Conservation (phyloP, 208 protist species). For the Wallacemonas sp. region DNA sequence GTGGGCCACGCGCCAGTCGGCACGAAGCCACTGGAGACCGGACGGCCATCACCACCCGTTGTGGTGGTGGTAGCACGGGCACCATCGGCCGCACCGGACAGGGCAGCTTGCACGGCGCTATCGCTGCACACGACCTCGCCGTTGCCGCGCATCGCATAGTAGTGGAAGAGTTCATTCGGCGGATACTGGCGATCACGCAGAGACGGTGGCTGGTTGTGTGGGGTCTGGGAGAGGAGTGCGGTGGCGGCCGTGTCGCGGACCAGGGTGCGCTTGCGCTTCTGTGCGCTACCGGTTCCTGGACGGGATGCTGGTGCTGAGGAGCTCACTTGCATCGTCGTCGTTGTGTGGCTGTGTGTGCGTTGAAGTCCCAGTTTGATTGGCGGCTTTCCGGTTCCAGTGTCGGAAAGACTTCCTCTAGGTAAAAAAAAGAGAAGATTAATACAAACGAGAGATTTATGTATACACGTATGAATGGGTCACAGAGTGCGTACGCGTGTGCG, state of each 20-base stretch:
- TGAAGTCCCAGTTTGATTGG: neutral
- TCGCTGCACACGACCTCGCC: slow-evolving; percentile 30
- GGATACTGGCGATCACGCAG: slow-evolving; percentile 20
- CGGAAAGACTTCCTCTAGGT: no score
- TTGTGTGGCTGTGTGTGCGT: neutral
- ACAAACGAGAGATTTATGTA: slow-evolving; percentile 1
- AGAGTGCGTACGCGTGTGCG: no score
- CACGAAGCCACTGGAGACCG: no score
- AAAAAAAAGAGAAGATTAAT: no score
- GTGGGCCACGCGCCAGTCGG: no score
- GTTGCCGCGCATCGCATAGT: slow-evolving; percentile 57
- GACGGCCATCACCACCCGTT: no score
- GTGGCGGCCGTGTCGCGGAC: neutral
- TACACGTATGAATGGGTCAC: neutral
- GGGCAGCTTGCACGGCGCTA: slow-evolving; percentile 21
- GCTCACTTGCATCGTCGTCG: neutral
- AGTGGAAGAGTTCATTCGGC: slow-evolving; percentile 42
- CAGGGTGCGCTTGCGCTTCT: slow-evolving; percentile 8
- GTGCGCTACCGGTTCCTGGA: neutral
- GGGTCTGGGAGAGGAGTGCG: neutral
- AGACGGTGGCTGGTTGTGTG: slow-evolving; percentile 14
- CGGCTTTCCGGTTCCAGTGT: no score
- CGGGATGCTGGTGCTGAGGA: neutral
- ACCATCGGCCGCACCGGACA: slow-evolving; percentile 8
- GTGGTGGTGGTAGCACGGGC: no score